Percentiles rank a stretch among this genome's conserved stretches.
Evolutionary conservation across 106 monocot genomes (phyloP).

Genomic region (Acorus calamus): DNA sequence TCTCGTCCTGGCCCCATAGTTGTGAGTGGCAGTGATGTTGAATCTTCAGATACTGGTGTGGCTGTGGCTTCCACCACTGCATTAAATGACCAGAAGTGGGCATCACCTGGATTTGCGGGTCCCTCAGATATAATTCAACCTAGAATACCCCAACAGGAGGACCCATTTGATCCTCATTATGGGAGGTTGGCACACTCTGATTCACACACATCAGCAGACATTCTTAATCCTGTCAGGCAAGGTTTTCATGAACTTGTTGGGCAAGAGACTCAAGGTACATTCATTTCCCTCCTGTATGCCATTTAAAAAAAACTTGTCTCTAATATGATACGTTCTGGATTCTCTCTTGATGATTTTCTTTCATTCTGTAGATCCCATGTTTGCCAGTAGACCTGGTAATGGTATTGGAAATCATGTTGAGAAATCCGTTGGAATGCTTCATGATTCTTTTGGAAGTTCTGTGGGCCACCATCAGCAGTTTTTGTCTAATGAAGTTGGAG

Average conservation of each 20-base stretch:
- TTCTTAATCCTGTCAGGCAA: slow-evolving; percentile 24
- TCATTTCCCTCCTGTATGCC: not conserved
- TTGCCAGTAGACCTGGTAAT: slow-evolving; percentile 45
- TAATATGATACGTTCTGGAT: no score
- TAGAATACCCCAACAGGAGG: slow-evolving; percentile 18
- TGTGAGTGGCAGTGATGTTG: slow-evolving; percentile 7
- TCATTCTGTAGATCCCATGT: slow-evolving; percentile 53
- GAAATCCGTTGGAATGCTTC: slow-evolving; percentile 13
- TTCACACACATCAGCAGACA: slow-evolving; percentile 12
- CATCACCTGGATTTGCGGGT: slow-evolving; percentile 7
- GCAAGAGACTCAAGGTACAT: slow-evolving; percentile 65
- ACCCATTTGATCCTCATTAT: slow-evolving; percentile 11
- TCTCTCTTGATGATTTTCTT: not conserved
- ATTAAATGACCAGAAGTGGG: slow-evolving; percentile 5
- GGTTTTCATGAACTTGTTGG: slow-evolving; percentile 32
- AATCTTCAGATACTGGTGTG: slow-evolving; percentile 11
- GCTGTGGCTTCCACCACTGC: slow-evolving; percentile 4
- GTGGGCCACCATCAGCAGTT: slow-evolving; percentile 14
- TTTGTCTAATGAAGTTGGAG: slow-evolving; percentile 19
- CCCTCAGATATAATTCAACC: slow-evolving; percentile 15
- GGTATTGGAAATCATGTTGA: slow-evolving; percentile 19
- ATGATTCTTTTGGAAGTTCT: slow-evolving; percentile 9
- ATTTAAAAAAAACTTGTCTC: not conserved
- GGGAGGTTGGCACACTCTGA: slow-evolving; percentile 14
- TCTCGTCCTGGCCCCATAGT: slow-evolving; percentile 4